Percentiles rank a stretch among this genome's conserved stretches.
Conservation (phyloP, 1,139 yeast species). For the Geotrichum fermentans region DNA sequence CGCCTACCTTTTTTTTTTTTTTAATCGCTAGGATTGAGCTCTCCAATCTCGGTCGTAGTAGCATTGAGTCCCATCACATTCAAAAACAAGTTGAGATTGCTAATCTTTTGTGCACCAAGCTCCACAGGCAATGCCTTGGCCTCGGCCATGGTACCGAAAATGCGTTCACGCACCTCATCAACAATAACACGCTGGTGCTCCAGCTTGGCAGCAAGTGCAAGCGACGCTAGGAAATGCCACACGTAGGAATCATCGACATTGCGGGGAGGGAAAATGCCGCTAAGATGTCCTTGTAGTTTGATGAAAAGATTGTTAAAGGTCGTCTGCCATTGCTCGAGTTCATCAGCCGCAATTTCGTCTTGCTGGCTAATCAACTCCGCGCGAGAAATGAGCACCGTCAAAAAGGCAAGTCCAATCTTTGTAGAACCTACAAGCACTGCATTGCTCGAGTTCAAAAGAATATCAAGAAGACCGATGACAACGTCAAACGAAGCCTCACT, state of each 20-base stretch:
- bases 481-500: slow-evolving; percentile 80
- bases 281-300: slow-evolving; percentile 70
- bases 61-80: slow-evolving; percentile 97
- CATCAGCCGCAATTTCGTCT: slow-evolving; percentile 42
- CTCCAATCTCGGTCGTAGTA: slow-evolving; percentile 45
- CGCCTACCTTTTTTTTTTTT: too few relatives aligned
- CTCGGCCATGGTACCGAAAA: slow-evolving; percentile 79
- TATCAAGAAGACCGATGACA: slow-evolving; percentile 74
- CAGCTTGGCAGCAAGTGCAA: slow-evolving; percentile 86
- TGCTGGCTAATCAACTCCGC: slow-evolving; percentile 92
- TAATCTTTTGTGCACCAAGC: slow-evolving; percentile 55
- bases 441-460: slow-evolving; percentile 55
- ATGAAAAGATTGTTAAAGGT: slow-evolving; percentile 81
- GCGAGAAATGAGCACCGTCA: slow-evolving; percentile 84
- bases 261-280: slow-evolving; percentile 75
- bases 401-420: slow-evolving; percentile 77
- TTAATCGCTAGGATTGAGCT: slow-evolving; percentile 25
- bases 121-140: slow-evolving; percentile 65
- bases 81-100: slow-evolving; percentile 83
- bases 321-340: slow-evolving; percentile 67
- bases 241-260: slow-evolving; percentile 76
- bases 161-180: slow-evolving; percentile 90
- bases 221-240: slow-evolving; percentile 95
- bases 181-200: slow-evolving; percentile 92
- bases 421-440: slow-evolving; percentile 69